Evolutionary conservation across 2,329 filamentous ascomycete species (phyloP).

Genomic region (Fusarium ambrosium): DNA sequence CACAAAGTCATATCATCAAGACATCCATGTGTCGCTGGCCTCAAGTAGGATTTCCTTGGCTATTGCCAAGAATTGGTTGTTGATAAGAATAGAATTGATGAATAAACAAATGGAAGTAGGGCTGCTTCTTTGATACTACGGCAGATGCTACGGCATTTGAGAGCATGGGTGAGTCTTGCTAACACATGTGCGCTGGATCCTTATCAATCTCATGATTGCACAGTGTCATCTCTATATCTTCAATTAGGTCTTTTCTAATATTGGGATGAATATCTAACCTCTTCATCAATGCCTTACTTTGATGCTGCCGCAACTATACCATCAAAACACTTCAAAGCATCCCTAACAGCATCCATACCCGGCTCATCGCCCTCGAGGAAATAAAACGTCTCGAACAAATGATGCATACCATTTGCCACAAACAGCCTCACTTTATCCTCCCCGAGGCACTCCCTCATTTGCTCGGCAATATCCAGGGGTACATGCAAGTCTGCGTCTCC

Average conservation of each 20-base stretch:
- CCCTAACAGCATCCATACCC: conserved; percentile 47
- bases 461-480: conserved; percentile 45
- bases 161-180: neutral
- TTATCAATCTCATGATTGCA: neutral
- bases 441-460: conserved; percentile 46
- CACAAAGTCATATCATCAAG: neutral
- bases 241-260: neutral
- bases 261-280: neutral
- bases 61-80: neutral
- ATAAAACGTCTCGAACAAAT: conserved; percentile 48
- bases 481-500: conserved; percentile 50
- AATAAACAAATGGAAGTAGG: neutral
- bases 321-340: conserved; percentile 44
- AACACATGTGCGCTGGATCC: neutral
- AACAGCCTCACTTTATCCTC: conserved; percentile 46
- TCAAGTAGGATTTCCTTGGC: neutral
- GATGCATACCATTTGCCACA: conserved; percentile 44
- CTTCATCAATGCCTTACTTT: neutral
- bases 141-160: neutral
- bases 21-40: neutral
- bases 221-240: neutral
- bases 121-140: neutral
- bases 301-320: conserved; percentile 22
- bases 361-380: conserved; percentile 49
- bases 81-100: neutral